Base-by-base conservation (phyloP, 2,329 filamentous ascomycete genomes). In the Penicillium sp. region DNA sequence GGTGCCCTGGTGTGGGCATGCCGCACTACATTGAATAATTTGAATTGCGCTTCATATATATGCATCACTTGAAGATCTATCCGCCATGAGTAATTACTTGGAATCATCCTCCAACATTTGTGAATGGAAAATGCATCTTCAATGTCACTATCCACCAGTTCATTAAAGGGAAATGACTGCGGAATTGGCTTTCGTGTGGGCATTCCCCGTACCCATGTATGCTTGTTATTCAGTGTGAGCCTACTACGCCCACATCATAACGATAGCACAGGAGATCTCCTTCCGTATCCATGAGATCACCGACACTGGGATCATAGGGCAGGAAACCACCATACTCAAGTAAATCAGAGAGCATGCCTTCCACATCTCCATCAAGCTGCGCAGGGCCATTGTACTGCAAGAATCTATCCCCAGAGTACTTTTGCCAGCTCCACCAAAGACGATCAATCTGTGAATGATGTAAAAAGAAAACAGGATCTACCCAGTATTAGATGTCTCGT, bases 401-500 rank as follows among this genome's bases (percentile, higher is more conserved):
- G 9, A 21, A 21, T 19, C 49, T 19, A 42, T 42, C 19, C 9
- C 5, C 10, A 5, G 19, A 26, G 11, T 31, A 42, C n/a, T 22
- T 39, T 16, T 51, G 49, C 49, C 49, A 51, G 11, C 24, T 42
- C 49, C 49, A 51, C 49, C 49, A 51, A 21, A 43, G 22, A 16
- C 49, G 49, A 43, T 51, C 49, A 9, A 51, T 42, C 35, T 51
- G 49, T 7, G 13, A 16, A 21, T 51, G 49, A 31, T 51, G 49
- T 9, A 51, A 14, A 10, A 42, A 51, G 24, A 43, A 51, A 8
- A 43, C 24, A 13, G 49, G 49, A 43, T 51, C 49, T 43, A 43
- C 8, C 2, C 0, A 22, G 13, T 33, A n/a, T 48, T 21, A 47
- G 33, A 39, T 3, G 2, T 27, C 0, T 10, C 6, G 5, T 13